Evolutionary conservation across 441 rosid genomes (phyloP).

Genomic region (Brassica balearica): DNA sequence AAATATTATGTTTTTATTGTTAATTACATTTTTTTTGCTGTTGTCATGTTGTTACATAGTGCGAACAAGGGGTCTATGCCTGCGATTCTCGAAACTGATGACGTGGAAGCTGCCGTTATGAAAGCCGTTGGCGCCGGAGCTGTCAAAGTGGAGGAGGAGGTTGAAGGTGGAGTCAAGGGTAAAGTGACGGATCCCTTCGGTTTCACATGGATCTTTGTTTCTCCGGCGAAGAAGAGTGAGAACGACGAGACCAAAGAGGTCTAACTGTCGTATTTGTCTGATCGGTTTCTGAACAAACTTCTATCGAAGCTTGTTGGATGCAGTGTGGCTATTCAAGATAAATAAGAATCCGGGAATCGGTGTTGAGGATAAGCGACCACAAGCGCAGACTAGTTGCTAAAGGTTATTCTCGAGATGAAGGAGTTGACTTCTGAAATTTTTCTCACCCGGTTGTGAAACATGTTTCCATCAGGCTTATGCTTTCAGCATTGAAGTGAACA

Average conservation of each 20-base stretch:
- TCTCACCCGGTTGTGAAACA: too few relatives aligned
- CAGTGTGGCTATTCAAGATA: too few relatives aligned
- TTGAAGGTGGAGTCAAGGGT: conserved; percentile 57
- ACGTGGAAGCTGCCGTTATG: conserved; percentile 64
- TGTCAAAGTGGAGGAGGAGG: conserved; percentile 58
- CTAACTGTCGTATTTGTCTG: conserved; percentile 27
- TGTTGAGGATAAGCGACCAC: too few relatives aligned
- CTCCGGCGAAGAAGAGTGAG: conserved; percentile 47
- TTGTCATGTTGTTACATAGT: conserved; percentile 29
- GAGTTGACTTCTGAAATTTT: too few relatives aligned
- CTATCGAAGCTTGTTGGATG: neutral
- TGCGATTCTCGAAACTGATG: conserved; percentile 55
- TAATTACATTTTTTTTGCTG: neutral
- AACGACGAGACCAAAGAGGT: conserved; percentile 39
- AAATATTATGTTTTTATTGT: too few relatives aligned
- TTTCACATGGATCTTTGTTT: conserved; percentile 63
- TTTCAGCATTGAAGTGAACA: too few relatives aligned
- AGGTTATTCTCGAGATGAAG: too few relatives aligned
- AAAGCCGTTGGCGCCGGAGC: conserved; percentile 78
- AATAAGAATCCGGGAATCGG: too few relatives aligned
- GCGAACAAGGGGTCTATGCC: conserved; percentile 24
- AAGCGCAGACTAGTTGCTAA: too few relatives aligned
- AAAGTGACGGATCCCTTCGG: conserved; percentile 88
- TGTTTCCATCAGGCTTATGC: too few relatives aligned
- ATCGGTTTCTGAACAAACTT: conserved; percentile 22